A percentile compares a stretch with the other conserved stretches of the same genome.
These are phyloP conservation scores for Letharia columbiana DNA, from an alignment of 495 filamentous ascomycete species.

Conservation along the genomic window DNA sequence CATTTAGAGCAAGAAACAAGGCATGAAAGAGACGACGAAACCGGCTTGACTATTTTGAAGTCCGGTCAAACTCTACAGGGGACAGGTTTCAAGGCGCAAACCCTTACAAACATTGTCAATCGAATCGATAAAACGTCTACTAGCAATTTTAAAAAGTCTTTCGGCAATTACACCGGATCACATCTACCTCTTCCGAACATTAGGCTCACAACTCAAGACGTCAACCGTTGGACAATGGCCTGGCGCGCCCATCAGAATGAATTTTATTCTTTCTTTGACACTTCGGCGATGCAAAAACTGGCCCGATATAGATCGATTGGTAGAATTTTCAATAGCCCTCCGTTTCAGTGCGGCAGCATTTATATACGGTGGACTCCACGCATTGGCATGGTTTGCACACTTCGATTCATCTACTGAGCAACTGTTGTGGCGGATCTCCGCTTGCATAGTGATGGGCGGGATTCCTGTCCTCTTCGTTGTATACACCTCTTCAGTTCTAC, in stretches of 20 bases:
- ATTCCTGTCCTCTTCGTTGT: neutral
- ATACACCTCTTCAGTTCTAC: no score
- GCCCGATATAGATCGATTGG: neutral
- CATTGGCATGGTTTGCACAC: constrained; percentile 3
- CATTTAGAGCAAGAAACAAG: neutral
- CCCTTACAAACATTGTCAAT: neutral
- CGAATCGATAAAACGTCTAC: neutral
- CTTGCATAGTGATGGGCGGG: constrained; percentile 4
- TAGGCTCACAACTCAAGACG: neutral
- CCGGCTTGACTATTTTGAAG: neutral
- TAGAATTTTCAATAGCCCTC: neutral
- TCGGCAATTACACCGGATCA: no score
- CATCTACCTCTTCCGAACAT: neutral
- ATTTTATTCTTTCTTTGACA: no score
- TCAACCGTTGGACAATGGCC: constrained; percentile 13
- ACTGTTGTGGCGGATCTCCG: constrained; percentile 9
- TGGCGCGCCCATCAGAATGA: neutral
- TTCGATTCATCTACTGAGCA: neutral
- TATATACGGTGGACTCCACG: constrained; percentile 11
- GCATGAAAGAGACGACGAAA: neutral
- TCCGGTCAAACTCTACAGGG: constrained; percentile 1
- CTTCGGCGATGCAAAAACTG: neutral
- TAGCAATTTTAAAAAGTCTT: neutral
- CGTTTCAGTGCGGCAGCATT: constrained; percentile 2
- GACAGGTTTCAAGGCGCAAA: neutral